These are phyloP conservation scores for Solanum chacoense DNA, from an alignment of 305 asterid species.

Conservation along the genomic window DNA sequence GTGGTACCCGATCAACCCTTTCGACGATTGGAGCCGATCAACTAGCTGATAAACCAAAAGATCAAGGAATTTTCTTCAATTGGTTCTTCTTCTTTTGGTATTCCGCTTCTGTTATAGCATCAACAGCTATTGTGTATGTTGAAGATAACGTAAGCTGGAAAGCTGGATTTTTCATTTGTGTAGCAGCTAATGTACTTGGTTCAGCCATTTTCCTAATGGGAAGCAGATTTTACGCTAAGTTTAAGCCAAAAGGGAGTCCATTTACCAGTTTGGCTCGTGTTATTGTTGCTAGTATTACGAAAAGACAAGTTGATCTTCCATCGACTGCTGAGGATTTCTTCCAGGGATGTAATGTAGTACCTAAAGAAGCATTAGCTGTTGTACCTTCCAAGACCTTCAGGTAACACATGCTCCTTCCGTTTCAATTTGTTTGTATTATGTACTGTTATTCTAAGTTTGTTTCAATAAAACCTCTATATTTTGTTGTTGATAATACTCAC, in stretches of 20 bases:
- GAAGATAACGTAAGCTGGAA: slow-evolving; percentile 20
- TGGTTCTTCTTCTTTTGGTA: slow-evolving; percentile 13
- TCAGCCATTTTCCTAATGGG: slow-evolving; percentile 13
- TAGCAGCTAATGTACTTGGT: slow-evolving; percentile 10
- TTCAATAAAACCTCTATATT: neutral
- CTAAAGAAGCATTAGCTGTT: neutral
- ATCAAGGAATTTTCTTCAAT: slow-evolving; percentile 12
- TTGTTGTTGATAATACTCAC: too few relatives aligned
- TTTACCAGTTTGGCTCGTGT: slow-evolving; percentile 13
- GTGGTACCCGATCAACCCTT: slow-evolving; percentile 5
- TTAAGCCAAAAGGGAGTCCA: slow-evolving; percentile 17
- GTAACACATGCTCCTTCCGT: neutral
- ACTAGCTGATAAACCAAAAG: neutral
- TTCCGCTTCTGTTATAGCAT: neutral
- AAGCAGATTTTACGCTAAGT: neutral
- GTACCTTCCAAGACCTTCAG: neutral
- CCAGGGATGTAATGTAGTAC: neutral
- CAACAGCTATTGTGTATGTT: slow-evolving; percentile 18
- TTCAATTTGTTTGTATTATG: neutral
- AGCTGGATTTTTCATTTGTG: slow-evolving; percentile 16
- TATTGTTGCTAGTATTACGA: neutral
- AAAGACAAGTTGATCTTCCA: neutral
- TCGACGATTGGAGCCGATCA: slow-evolving; percentile 19
- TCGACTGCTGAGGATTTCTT: neutral
- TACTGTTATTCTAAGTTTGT: neutral